Conservation (phyloP, 345 rosid species). For the Salix brachista region DNA sequence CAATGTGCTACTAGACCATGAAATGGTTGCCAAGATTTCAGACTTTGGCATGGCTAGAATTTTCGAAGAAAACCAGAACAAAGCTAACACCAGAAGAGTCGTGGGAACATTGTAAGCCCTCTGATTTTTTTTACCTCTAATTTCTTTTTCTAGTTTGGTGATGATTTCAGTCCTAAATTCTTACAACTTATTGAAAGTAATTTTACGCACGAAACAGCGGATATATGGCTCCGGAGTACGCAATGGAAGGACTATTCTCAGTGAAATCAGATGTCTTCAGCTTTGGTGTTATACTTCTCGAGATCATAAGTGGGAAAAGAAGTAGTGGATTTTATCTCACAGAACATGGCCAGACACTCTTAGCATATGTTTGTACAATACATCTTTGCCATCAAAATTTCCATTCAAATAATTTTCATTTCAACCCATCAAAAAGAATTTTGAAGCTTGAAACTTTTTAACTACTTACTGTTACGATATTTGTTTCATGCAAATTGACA, state of each 20-base stretch:
- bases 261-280: not conserved
- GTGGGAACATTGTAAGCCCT: conserved; percentile 31
- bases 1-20: conserved; percentile 39
- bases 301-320: conserved; percentile 1
- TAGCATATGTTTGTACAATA: not conserved
- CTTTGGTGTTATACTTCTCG: not conserved
- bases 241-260: no score
- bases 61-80: conserved; percentile 20
- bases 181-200: no score
- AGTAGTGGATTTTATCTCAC: not conserved
- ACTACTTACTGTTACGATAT: not conserved
- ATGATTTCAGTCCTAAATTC: not conserved
- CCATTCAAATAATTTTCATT: no score
- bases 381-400: not conserved
- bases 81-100: conserved; percentile 23
- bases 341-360: not conserved
- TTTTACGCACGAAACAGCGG: not conserved
- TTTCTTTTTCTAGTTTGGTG: not conserved
- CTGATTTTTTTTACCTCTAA: not conserved
- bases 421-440: no score
- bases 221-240: conserved; percentile 20
- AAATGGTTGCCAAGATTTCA: conserved; percentile 45
- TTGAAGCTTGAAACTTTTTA: not conserved
- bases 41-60: conserved; percentile 46
- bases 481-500: no score